Evolutionary conservation across 305 asterid genomes (phyloP).

Genomic region (Fraxinus floribunda): DNA sequence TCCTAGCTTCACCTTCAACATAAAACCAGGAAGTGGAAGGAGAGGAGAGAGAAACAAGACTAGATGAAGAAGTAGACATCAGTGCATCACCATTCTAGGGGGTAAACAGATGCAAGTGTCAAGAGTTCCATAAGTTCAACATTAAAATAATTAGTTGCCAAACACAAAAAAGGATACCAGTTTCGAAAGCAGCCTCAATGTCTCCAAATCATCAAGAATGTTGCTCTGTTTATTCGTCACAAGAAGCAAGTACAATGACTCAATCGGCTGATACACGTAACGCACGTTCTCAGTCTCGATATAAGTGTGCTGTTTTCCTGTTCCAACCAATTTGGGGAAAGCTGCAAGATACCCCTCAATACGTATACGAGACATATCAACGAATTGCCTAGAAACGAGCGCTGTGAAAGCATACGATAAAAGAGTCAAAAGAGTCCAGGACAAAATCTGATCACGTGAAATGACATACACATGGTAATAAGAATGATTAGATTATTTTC

Average conservation of each 20-base stretch:
- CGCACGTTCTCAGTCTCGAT: slow-evolving; percentile 87
- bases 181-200: slow-evolving; percentile 77
- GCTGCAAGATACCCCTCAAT: slow-evolving; percentile 95
- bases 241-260: slow-evolving; percentile 70
- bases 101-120: slow-evolving; percentile 8
- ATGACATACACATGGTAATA: background rate
- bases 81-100: background rate
- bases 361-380: slow-evolving; percentile 82
- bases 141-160: slow-evolving; percentile 14
- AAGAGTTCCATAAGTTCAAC: background rate
- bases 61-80: background rate
- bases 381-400: slow-evolving; percentile 85
- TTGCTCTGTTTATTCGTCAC: slow-evolving; percentile 93
- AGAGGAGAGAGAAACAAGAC: slow-evolving; percentile 14
- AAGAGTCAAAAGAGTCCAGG: slow-evolving; percentile 20
- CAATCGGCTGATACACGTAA: slow-evolving; percentile 84
- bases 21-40: slow-evolving; percentile 18
- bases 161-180: slow-evolving; percentile 66
- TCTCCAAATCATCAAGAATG: slow-evolving; percentile 85
- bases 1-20: slow-evolving; percentile 1
- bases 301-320: slow-evolving; percentile 83
- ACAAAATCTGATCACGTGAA: background rate
- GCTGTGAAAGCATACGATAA: slow-evolving; percentile 49
- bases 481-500: background rate
- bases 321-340: slow-evolving; percentile 85